These are phyloP conservation scores for Yarrowia divulgata DNA, from an alignment of 805 yeast genomes.

Conservation along the genomic window DNA sequence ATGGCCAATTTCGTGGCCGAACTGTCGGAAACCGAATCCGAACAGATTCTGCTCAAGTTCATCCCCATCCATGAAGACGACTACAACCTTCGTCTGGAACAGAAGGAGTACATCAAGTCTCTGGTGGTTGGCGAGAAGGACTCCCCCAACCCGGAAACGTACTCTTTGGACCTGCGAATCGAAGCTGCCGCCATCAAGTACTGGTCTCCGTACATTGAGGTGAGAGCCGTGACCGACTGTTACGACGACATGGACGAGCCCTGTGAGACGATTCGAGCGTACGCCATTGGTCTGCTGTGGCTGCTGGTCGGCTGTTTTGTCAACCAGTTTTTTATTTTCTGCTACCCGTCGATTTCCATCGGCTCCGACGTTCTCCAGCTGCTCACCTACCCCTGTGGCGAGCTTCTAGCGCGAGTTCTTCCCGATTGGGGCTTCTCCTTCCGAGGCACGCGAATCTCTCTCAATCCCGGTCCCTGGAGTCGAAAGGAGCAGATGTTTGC, in stretches of 20 bases:
- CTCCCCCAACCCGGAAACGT: conserved; percentile 19
- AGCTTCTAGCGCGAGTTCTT: conserved; percentile 41
- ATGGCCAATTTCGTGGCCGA: conserved; percentile 19
- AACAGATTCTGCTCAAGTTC: neutral
- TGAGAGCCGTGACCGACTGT: conserved; percentile 65
- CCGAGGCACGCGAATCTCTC: conserved; percentile 53
- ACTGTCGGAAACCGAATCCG: neutral
- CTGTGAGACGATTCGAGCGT: conserved; percentile 58
- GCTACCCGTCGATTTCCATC: conserved; percentile 59
- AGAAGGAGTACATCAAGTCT: conserved; percentile 6
- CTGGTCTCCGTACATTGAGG: conserved; percentile 68
- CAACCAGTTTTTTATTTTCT: conserved; percentile 57
- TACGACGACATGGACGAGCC: conserved; percentile 56
- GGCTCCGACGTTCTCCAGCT: conserved; percentile 61
- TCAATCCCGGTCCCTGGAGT: conserved; percentile 70
- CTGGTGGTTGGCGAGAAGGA: conserved; percentile 1
- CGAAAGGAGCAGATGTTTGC: conserved; percentile 68
- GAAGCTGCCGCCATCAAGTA: conserved; percentile 28
- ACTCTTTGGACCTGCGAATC: conserved; percentile 8
- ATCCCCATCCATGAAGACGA: conserved; percentile 20
- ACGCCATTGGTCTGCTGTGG: conserved; percentile 51
- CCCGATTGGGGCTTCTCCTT: conserved; percentile 58
- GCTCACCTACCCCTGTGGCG: conserved; percentile 65
- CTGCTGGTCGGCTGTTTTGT: conserved; percentile 44
- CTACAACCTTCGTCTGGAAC: conserved; percentile 12